Percentiles rank a stretch among this genome's conserved stretches.
These are phyloP conservation scores for Cenococcum geophilum DNA, from an alignment of 495 filamentous ascomycete genomes.

Conservation along the genomic window DNA sequence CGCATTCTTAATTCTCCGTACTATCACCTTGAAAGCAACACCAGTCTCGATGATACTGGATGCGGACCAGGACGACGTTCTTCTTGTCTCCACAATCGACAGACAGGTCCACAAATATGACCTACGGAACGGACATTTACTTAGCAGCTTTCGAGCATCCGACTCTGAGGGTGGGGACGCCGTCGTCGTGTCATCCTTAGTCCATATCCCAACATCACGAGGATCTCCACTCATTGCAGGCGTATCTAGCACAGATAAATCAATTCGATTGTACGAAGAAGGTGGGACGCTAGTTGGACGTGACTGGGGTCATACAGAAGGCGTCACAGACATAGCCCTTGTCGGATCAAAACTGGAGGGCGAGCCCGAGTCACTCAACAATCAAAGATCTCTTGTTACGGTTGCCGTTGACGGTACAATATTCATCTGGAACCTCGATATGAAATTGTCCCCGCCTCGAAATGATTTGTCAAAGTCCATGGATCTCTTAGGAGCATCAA, in stretches of 20 bases:
- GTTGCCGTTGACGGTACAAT: conserved; percentile 41
- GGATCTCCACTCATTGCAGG: conserved; percentile 61
- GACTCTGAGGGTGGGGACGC: conserved; percentile 74
- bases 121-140: conserved; percentile 59
- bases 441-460: conserved; percentile 9
- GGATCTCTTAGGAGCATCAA: conserved; percentile 22
- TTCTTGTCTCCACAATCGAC: conserved; percentile 76
- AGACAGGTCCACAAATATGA: conserved; percentile 73
- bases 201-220: conserved; percentile 36
- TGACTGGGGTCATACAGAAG: conserved; percentile 91
- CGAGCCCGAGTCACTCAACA: conserved; percentile 2
- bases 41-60: conserved; percentile 73
- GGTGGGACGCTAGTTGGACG: conserved; percentile 70
- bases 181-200: conserved; percentile 73
- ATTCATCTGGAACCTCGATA: conserved; percentile 37
- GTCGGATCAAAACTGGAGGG: conserved; percentile 34
- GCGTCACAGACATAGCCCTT: conserved; percentile 75
- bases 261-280: conserved; percentile 81
- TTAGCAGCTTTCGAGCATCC: conserved; percentile 69
- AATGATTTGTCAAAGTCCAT: conserved; percentile 29
- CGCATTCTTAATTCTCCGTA: conserved; percentile 68
- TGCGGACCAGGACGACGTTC: conserved; percentile 49
- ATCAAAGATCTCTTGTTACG: conserved; percentile 33
- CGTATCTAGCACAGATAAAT: conserved; percentile 89
- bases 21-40: conserved; percentile 76